Evolutionary conservation across 1,284 basidiomycete genomes (phyloP).

Genomic region (Ustilago hordei): DNA sequence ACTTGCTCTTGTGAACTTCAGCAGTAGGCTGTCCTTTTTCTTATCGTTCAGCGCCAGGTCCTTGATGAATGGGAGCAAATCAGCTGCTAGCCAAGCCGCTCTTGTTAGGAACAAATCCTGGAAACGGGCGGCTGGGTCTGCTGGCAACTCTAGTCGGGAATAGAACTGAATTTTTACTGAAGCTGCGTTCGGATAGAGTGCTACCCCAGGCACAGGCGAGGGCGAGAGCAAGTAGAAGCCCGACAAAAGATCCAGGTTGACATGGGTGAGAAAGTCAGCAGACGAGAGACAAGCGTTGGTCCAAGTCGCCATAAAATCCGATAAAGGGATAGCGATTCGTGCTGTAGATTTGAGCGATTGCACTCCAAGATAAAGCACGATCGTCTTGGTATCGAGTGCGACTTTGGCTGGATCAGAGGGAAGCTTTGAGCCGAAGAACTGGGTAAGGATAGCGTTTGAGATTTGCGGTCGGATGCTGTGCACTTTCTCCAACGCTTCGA

Average conservation of each 20-base stretch:
- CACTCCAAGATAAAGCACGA: conserved; percentile 54
- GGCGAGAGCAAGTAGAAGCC: conserved; percentile 57
- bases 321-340: conserved; percentile 31
- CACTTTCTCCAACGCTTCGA: conserved; percentile 39
- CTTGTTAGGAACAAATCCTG: conserved; percentile 65
- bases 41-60: conserved; percentile 50
- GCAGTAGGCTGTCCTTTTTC: conserved; percentile 52
- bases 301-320: conserved; percentile 39
- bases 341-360: conserved; percentile 46
- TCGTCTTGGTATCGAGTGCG: conserved; percentile 35
- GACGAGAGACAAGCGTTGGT: conserved; percentile 22
- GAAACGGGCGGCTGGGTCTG: conserved; percentile 63
- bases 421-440: conserved; percentile 55
- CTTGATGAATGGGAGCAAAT: conserved; percentile 69
- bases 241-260: conserved; percentile 28
- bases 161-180: conserved; percentile 58
- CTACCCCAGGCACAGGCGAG: conserved; percentile 35
- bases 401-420: conserved; percentile 9
- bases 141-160: conserved; percentile 58
- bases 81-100: conserved; percentile 61
- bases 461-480: conserved; percentile 44
- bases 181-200: conserved; percentile 19
- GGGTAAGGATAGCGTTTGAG: conserved; percentile 45
- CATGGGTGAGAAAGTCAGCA: conserved; percentile 20
- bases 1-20: conserved; percentile 56